Percentiles rank a stretch among this genome's conserved stretches.
phyloP scores from a whole-genome alignment of 768 basidiomycete species.

The Amanita muscaria region DNA sequence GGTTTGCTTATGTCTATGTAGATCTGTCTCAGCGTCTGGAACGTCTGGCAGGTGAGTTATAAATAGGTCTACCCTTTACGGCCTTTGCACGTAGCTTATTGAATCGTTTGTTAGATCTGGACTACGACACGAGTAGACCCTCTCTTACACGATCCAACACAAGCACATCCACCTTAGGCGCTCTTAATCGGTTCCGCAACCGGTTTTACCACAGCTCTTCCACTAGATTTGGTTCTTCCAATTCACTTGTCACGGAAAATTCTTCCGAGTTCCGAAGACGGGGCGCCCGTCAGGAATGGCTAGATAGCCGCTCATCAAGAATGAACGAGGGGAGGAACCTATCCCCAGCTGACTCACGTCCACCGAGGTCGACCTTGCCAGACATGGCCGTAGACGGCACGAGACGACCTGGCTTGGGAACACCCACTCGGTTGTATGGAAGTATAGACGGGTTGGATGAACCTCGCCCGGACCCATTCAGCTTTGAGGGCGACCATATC shows the following conservation, averaged over 20 bases:
- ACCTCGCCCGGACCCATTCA: not conserved
- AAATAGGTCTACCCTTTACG: too few relatives aligned
- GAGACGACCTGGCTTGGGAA: not conserved
- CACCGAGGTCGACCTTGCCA: not conserved
- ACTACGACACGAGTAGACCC: not conserved
- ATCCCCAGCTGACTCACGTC: not conserved
- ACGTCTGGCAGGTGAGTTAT: conserved; percentile 1
- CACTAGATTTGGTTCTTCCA: conserved; percentile 4
- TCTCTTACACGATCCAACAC: conserved; percentile 4
- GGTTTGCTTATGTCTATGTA: not conserved
- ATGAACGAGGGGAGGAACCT: not conserved
- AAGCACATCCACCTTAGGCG: not conserved
- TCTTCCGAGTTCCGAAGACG: conserved; percentile 4
- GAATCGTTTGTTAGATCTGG: too few relatives aligned
- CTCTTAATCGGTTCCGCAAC: conserved; percentile 1
- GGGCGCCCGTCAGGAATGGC: conserved; percentile 3
- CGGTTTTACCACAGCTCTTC: conserved; percentile 1
- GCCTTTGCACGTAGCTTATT: too few relatives aligned
- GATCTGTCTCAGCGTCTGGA: conserved; percentile 5
- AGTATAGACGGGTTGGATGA: conserved; percentile 2
- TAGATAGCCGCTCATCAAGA: too few relatives aligned
- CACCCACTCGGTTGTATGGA: not conserved
- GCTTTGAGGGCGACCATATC: not conserved
- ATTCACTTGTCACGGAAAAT: conserved; percentile 7
- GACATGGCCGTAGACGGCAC: not conserved